Conservation (phyloP, 1,139 yeast species). For the Pichia sp. region DNA sequence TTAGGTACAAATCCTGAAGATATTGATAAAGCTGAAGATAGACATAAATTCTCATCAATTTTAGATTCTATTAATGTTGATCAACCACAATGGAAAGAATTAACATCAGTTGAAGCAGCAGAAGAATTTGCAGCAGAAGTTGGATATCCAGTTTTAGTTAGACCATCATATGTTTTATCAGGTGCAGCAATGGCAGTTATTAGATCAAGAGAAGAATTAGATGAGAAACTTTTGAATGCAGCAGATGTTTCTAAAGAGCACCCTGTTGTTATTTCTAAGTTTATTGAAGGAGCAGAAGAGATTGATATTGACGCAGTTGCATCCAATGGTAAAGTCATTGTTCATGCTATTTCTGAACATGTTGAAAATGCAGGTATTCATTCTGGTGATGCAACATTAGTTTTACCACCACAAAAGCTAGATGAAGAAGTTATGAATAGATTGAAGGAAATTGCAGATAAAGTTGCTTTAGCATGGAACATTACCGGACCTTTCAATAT, state of each 20-base stretch:
- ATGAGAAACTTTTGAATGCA: conserved; percentile 73
- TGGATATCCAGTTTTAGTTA: conserved; percentile 91
- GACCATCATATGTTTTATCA: conserved; percentile 94
- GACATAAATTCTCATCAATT: conserved; percentile 94
- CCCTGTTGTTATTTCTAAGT: conserved; percentile 95
- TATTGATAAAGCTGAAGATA: conserved; percentile 95
- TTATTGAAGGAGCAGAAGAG: conserved; percentile 92
- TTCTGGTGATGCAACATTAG: conserved; percentile 96
- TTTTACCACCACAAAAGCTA: conserved; percentile 80
- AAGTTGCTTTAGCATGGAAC: conserved; percentile 90
- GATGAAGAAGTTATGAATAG: conserved; percentile 53
- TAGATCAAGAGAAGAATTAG: conserved; percentile 68
- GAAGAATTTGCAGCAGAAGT: conserved; percentile 77
- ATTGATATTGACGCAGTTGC: conserved; percentile 98
- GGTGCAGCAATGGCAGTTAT: conserved; percentile 99
- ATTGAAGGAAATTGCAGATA: conserved; percentile 75
- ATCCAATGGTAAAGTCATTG: conserved; percentile 72
- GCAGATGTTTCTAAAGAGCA: conserved; percentile 90
- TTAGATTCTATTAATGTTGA: conserved; percentile 87
- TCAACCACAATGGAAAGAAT: conserved; percentile 97
- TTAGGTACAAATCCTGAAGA: conserved; percentile 93
- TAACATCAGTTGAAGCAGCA: conserved; percentile 80
- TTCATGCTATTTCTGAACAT: conserved; percentile 96
- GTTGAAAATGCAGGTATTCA: conserved; percentile 98
- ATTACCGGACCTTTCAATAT: conserved; percentile 98